These are phyloP conservation scores for Candolleomyces eurysporus DNA, from an alignment of 768 basidiomycete species.

Conservation along the genomic window DNA sequence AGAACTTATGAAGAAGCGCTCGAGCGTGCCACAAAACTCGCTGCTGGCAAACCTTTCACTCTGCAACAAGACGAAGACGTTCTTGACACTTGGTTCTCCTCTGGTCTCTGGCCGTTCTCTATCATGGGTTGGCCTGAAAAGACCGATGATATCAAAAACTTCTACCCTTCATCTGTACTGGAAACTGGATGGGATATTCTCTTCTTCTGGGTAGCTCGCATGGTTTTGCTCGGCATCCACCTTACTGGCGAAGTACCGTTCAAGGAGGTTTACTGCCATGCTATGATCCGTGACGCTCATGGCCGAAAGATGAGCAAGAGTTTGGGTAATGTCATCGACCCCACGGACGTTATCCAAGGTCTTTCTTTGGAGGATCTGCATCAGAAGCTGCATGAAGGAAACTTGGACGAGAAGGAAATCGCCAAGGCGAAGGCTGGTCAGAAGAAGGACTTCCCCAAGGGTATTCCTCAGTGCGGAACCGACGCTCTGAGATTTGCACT, in stretches of 20 bases:
- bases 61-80: slow-evolving; percentile 96
- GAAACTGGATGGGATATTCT: slow-evolving; percentile 99
- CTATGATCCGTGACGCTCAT: slow-evolving; percentile 98
- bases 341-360: slow-evolving; percentile 91
- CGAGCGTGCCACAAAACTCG: slow-evolving; percentile 67
- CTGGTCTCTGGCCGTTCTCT: slow-evolving; percentile 95
- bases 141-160: slow-evolving; percentile 75
- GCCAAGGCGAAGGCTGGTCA: slow-evolving; percentile 88
- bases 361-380: slow-evolving; percentile 76
- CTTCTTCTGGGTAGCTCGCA: slow-evolving; percentile 99
- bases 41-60: slow-evolving; percentile 63
- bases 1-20: slow-evolving; percentile 75
- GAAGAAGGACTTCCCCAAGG: slow-evolving; percentile 99
- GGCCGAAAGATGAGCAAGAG: slow-evolving; percentile 99
- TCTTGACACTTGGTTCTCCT: slow-evolving; percentile 99
- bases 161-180: slow-evolving; percentile 87
- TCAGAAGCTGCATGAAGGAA: slow-evolving; percentile 83
- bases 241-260: slow-evolving; percentile 93
- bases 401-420: slow-evolving; percentile 92
- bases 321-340: slow-evolving; percentile 96
- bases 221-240: slow-evolving; percentile 90
- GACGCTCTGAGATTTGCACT: slow-evolving; percentile 95
- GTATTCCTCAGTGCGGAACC: slow-evolving; percentile 97
- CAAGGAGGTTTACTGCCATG: slow-evolving; percentile 93
- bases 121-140: slow-evolving; percentile 98